A percentile compares a stretch with the other conserved stretches of the same genome.
These are phyloP conservation scores for Piper longum DNA, from an alignment of 164 flowering plant species.

Conservation along the genomic window DNA sequence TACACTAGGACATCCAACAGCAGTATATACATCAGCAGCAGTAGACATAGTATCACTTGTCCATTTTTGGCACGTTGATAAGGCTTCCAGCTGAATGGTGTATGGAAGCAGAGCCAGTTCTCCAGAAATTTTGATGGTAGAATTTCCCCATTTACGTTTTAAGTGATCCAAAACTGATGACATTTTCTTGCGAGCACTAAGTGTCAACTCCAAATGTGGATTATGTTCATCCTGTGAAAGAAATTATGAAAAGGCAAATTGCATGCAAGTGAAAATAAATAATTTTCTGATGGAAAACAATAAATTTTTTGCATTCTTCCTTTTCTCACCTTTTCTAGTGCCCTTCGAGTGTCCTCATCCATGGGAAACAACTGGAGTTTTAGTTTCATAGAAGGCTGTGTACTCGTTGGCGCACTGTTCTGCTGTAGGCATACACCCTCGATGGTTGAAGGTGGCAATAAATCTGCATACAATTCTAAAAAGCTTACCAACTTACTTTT, in stretches of 20 bases:
- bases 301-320: neutral
- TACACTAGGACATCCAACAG: conserved; percentile 61
- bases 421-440: conserved; percentile 10
- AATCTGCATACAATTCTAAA: conserved; percentile 12
- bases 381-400: conserved; percentile 39
- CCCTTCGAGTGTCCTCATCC: conserved; percentile 67
- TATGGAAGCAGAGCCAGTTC: conserved; percentile 78
- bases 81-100: conserved; percentile 39
- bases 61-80: conserved; percentile 50
- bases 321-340: conserved; percentile 66
- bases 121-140: conserved; percentile 47
- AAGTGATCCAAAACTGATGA: conserved; percentile 91
- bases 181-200: conserved; percentile 83
- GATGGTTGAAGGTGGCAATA: conserved; percentile 10
- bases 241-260: neutral
- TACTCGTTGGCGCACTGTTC: conserved; percentile 20
- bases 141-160: conserved; percentile 84
- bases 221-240: conserved; percentile 68
- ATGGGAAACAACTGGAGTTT: conserved; percentile 95
- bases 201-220: conserved; percentile 87
- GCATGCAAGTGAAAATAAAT: neutral
- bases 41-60: conserved; percentile 49
- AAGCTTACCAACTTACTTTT: conserved; percentile 12
- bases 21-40: conserved; percentile 71
- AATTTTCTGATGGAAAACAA: neutral